A percentile compares a stretch with the other conserved stretches of the same genome.
phyloP scores from a whole-genome alignment of 2,329 filamentous ascomycete species.

The Emmonsiellopsis sp. region DNA sequence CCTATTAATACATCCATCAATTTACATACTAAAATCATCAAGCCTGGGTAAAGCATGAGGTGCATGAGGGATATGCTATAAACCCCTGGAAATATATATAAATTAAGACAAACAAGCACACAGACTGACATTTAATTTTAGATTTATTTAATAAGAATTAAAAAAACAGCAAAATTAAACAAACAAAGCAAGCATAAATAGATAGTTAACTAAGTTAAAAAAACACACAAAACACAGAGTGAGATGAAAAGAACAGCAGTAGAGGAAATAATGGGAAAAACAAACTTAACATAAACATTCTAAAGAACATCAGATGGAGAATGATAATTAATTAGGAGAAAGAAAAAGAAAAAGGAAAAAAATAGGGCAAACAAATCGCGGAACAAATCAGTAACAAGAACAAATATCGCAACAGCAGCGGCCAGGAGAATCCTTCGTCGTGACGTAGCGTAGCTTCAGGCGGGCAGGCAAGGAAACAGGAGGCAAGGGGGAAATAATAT shows the following conservation, averaged over 20 bases:
- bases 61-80: too few species aligned
- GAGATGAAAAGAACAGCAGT: conserved; percentile 18
- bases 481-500: conserved; percentile 1
- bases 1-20: too few species aligned
- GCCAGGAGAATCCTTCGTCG: neutral
- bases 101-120: too few species aligned
- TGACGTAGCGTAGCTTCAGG: too few species aligned
- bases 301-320: conserved; percentile 5
- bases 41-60: too few species aligned
- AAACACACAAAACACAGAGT: conserved; percentile 5
- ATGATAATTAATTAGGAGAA: conserved; percentile 4
- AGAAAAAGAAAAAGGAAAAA: conserved; percentile 13
- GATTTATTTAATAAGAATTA: neutral
- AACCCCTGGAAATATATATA: too few species aligned
- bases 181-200: neutral
- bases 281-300: conserved; percentile 8
- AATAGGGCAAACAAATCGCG: conserved; percentile 17
- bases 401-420: conserved; percentile 1
- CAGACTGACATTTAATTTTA: too few species aligned
- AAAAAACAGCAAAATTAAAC: conserved; percentile 5
- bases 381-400: conserved; percentile 4
- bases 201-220: neutral
- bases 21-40: too few species aligned
- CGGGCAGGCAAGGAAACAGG: neutral
- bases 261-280: conserved; percentile 17